Evolutionary conservation across 192 early-diverging fungal genomes (phyloP), one percentile per base, ranked within the genome.

Genomic region (Coemansia sp.): DNA sequence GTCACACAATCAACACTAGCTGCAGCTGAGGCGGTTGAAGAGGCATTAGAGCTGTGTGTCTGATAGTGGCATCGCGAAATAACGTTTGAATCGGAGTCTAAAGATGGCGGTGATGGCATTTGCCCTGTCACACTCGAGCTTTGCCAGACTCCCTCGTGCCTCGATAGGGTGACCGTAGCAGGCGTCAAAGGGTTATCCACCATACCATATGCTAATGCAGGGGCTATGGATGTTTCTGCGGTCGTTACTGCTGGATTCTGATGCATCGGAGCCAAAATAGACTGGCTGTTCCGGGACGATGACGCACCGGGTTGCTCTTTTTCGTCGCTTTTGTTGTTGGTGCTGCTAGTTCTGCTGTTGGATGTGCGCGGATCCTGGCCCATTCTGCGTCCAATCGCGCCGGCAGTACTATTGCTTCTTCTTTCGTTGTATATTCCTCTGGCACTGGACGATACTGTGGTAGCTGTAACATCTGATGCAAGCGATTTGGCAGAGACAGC

Each of bases 401-500:
- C 64, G 56, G 35, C 19, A 14, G 23, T 58, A 20, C 49, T 54
- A 54, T 53, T 45, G 59, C 43, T 43, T 54, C 42, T 10, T 46
- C 64, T 36, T 40, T 46, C 15, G 62, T 25, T 20, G 60, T 9
- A n/a, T 36, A 19, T 35, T 57, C 55, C 55, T 57, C 34, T 34
- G 29, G 33, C 55, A 20, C 9, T 35, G 34, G 55, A 36, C 34
- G 55, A 35, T n/a, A 33, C 2, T 57, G 25, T 66, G 46, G 67
- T 70, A 50, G 67, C 65, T 34, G 64, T 42, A 58, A 71, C 71
- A 79, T 79, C 71, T 63, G 76, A 43, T 38, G 61, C 67, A 46
- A 67, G 71, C 55, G 70, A 61, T 68, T 79, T 64, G 71, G 65
- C 43, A 25, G 76, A 73, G 67, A 71, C 57, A 58, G 71, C 76